These are phyloP conservation scores for Tulasnella sp. DNA, from an alignment of 768 basidiomycete species.

Conservation along the genomic window DNA sequence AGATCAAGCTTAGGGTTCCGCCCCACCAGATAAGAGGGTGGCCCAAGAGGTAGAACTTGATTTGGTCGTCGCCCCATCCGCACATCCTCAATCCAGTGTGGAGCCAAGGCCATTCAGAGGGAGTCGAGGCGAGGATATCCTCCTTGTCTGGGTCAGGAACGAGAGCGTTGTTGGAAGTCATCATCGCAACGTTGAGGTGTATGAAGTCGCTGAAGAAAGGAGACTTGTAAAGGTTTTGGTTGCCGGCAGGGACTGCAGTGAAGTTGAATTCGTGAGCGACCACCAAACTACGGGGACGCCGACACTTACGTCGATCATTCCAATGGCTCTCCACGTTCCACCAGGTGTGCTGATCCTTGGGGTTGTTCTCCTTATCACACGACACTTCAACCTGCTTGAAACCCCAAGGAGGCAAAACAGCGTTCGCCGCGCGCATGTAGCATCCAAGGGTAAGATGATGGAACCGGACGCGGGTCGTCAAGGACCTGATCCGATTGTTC, in stretches of 20 bases:
- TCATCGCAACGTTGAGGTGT: slow-evolving; percentile 99
- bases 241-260: slow-evolving; percentile 74
- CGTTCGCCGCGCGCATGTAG: slow-evolving; percentile 87
- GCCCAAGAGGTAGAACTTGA: slow-evolving; percentile 92
- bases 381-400: slow-evolving; percentile 98
- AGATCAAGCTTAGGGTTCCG: slow-evolving; percentile 64
- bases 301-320: slow-evolving; percentile 85
- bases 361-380: slow-evolving; percentile 87
- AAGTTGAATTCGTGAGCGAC: slow-evolving; percentile 22
- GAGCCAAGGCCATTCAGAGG: slow-evolving; percentile 92
- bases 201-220: slow-evolving; percentile 97
- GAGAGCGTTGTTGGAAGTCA: slow-evolving; percentile 99
- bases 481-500: slow-evolving; percentile 75
- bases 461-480: slow-evolving; percentile 89
- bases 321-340: slow-evolving; percentile 99
- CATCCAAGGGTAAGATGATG: slow-evolving; percentile 77
- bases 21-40: slow-evolving; percentile 95
- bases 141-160: slow-evolving; percentile 98
- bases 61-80: slow-evolving; percentile 85
- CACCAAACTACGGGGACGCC: no score
- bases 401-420: slow-evolving; percentile 93
- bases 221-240: slow-evolving; percentile 82
- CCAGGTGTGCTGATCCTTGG: slow-evolving; percentile 79
- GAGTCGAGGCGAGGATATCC: slow-evolving; percentile 92
- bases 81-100: slow-evolving; percentile 94